Conservation (phyloP, 139 green algal species). For the Ettlia oleoabundans region DNA sequence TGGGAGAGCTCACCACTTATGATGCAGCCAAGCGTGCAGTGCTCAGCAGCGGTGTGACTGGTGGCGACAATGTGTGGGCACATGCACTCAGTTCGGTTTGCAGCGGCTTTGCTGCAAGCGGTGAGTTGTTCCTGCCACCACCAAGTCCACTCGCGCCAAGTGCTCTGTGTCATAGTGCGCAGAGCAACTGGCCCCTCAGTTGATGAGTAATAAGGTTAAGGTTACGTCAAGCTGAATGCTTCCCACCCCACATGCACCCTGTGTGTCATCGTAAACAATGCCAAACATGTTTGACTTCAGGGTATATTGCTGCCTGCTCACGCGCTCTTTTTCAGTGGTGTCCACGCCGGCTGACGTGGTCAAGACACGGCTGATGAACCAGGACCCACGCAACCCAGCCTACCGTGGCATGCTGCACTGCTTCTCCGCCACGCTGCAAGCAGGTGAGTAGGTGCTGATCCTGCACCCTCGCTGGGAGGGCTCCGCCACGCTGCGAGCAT, state of each 20-base stretch:
- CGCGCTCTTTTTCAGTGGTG: conserved; percentile 1
- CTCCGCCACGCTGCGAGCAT: no score
- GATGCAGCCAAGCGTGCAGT: conserved; percentile 58
- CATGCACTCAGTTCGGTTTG: conserved; percentile 55
- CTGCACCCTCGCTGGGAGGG: no score
- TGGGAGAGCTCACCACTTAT: conserved; percentile 76
- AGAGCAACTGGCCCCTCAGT: no score
- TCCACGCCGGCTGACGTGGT: conserved; percentile 38
- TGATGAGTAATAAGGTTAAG: no score
- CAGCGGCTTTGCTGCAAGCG: conserved; percentile 51
- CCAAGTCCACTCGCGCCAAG: no score
- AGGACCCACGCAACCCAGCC: conserved; percentile 37
- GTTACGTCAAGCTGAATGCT: no score
- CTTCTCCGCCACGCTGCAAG: conserved; percentile 55
- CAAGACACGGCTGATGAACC: conserved; percentile 81
- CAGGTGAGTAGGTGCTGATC: no score
- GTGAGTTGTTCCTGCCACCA: no score
- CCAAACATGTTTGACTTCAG: no score
- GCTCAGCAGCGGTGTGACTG: conserved; percentile 40
- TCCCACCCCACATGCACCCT: no score
- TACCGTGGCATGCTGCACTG: conserved; percentile 65
- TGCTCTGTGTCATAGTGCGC: no score
- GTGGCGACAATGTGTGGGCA: conserved; percentile 49
- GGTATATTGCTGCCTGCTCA: background rate
- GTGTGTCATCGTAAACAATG: no score